Evolutionary conservation across 1,284 basidiomycete species (phyloP).

Genomic region (Clitocybe nebularis): DNA sequence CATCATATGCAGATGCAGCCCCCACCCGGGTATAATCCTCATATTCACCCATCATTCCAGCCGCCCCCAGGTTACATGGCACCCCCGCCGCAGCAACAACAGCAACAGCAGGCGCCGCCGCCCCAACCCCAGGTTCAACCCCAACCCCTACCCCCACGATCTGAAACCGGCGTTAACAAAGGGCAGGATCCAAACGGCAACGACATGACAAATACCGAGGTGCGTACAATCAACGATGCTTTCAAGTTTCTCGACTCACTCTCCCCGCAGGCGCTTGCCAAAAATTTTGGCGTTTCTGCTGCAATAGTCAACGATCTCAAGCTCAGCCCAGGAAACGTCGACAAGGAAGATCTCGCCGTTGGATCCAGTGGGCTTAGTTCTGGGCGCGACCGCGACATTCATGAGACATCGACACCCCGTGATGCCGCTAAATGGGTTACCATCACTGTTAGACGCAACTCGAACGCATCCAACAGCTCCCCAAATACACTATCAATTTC

Average conservation of each 20-base stretch:
- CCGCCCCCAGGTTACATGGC: slow-evolving; percentile 29
- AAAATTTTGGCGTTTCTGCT: slow-evolving; percentile 71
- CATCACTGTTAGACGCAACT: slow-evolving; percentile 46
- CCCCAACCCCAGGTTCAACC: slow-evolving; percentile 11
- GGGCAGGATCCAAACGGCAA: slow-evolving; percentile 73
- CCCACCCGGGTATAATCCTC: slow-evolving; percentile 48
- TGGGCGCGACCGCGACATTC: slow-evolving; percentile 59
- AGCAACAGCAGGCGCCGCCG: slow-evolving; percentile 8
- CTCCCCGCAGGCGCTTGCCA: slow-evolving; percentile 56
- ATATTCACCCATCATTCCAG: slow-evolving; percentile 53
- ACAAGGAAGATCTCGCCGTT: slow-evolving; percentile 71
- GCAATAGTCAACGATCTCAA: slow-evolving; percentile 64
- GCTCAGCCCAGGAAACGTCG: slow-evolving; percentile 39
- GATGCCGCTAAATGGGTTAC: slow-evolving; percentile 58
- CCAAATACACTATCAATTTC: slow-evolving; percentile 29
- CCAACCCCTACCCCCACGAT: slow-evolving; percentile 23
- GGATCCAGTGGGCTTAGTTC: slow-evolving; percentile 66
- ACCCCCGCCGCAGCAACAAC: slow-evolving; percentile 22
- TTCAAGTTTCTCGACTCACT: slow-evolving; percentile 2
- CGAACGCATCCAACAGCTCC: slow-evolving; percentile 27
- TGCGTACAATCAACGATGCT: slow-evolving; percentile 20
- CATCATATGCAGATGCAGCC: slow-evolving; percentile 43
- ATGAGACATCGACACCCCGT: slow-evolving; percentile 54
- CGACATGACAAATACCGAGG: slow-evolving; percentile 69
- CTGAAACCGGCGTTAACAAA: slow-evolving; percentile 32